Evolutionary conservation across 1,139 yeast species (phyloP).

Genomic region (Geotrichum candidum): DNA sequence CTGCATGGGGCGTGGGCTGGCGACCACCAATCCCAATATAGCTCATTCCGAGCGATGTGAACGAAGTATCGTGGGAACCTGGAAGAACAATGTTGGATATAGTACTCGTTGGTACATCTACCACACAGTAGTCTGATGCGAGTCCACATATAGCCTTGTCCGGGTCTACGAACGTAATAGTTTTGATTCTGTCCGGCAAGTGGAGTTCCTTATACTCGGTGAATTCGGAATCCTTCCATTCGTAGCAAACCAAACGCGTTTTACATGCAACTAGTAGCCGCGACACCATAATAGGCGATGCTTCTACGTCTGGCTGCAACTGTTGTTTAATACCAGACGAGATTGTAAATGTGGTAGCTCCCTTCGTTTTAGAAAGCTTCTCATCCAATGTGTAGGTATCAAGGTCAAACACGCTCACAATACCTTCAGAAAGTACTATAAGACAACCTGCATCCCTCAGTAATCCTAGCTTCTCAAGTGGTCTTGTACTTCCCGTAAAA

Average conservation of each 20-base stretch:
- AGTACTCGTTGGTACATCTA: constrained; percentile 23
- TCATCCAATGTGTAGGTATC: constrained; percentile 33
- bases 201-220: constrained; percentile 31
- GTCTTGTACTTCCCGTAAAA: constrained; percentile 17
- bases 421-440: constrained; percentile 32
- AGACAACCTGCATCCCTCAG: constrained; percentile 35
- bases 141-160: constrained; percentile 35
- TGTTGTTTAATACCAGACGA: constrained; percentile 24
- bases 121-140: constrained; percentile 27
- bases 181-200: constrained; percentile 35
- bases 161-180: constrained; percentile 35
- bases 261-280: constrained; percentile 36
- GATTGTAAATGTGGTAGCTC: constrained; percentile 33
- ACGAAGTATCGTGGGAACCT: background rate
- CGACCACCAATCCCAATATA: constrained; percentile 25
- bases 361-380: constrained; percentile 34
- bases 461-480: constrained; percentile 35
- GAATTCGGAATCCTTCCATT: constrained; percentile 37
- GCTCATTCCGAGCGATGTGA: constrained; percentile 14
- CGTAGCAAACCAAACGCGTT: constrained; percentile 34
- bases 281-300: constrained; percentile 19
- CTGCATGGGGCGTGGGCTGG: constrained; percentile 20
- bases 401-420: constrained; percentile 34
- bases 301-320: background rate
- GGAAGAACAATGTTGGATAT: constrained; percentile 8